Evolutionary conservation across 805 yeast species (phyloP), one percentile per base, ranked within the genome.

Genomic region (Jamesozyma piceae): DNA sequence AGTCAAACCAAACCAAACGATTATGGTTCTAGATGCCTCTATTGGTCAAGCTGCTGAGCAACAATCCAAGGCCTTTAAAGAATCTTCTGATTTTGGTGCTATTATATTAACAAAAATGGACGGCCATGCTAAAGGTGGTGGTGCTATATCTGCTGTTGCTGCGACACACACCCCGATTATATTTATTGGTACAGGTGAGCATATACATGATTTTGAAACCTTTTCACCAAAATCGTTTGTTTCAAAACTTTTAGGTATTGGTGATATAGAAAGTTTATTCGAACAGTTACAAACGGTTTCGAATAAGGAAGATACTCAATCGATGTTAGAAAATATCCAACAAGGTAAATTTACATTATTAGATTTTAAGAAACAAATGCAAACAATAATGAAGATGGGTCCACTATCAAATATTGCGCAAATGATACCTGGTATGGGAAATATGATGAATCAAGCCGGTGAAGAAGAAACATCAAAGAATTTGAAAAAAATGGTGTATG

Each of bases 71-170:
- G 98, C 98, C 0, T 90, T 90, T 68, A 92, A 90, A 64, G 95
- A 89, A 41, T 77, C 89, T 27, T 72, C 96, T 4, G 80, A 90
- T 58, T 92, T 92, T 58, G 98, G 98, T 54, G 88, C 97, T 21
- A 90, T 90, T 49, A 82, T 90, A 46, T 73, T 90, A 58, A 90
- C 98, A 19, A 90, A 90, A 63, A 80, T 90, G 94, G 98, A 90
- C 65, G 97, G 97, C 41, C 97, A 92, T 57, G 98, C 97, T 31
- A 90, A 84, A 66, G 98, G 98, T 63, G 98, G 98, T 67, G 98
- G 98, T 71, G 98, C 98, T 26, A 89, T 90, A 42, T 87, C 96
- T 32, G 98, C 98, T 0, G 97, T 90, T 42, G 98, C 98, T 2
- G 92, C 96, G 2, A 90, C 97, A 2, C 74, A 84, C 43, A 92